Evolutionary conservation across 2,329 filamentous ascomycete genomes (phyloP).

Genomic region (Ophiostoma pallidulum): DNA sequence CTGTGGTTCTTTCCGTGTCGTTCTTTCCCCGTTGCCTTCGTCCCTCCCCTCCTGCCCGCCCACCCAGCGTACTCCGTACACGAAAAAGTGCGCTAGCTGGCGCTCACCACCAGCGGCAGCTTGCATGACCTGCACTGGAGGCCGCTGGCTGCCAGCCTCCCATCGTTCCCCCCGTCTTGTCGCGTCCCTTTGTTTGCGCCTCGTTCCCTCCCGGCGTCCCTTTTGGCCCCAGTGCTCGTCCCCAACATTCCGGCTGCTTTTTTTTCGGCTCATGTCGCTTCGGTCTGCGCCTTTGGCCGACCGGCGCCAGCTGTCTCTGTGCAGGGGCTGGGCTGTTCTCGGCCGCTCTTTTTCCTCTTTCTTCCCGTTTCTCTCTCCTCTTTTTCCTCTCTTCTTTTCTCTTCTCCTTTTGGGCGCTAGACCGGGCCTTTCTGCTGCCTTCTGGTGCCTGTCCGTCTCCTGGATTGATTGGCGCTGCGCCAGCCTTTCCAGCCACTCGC

Average conservation of each 20-base stretch:
- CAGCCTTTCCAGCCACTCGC: conserved; percentile 10
- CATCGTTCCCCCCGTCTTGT: neutral
- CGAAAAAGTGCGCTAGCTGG: conserved; percentile 8
- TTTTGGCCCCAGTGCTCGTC: neutral
- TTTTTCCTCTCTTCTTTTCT: too few species aligned
- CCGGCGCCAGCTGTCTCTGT: too few species aligned
- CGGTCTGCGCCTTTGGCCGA: neutral
- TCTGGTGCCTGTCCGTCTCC: too few species aligned
- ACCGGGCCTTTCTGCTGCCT: neutral
- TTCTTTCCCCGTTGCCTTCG: neutral
- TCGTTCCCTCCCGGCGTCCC: neutral
- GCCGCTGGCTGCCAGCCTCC: neutral
- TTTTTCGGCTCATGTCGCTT: neutral
- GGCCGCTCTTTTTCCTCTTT: neutral
- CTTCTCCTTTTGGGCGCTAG: too few species aligned
- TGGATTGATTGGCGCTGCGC: conserved; percentile 1
- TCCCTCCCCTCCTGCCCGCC: neutral
- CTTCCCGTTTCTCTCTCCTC: neutral
- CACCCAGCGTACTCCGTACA: neutral
- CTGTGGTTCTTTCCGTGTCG: too few species aligned
- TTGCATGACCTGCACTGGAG: conserved; percentile 5
- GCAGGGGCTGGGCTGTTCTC: too few species aligned
- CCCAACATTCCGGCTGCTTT: neutral
- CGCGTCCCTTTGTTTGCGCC: neutral
- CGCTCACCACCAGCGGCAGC: conserved; percentile 2